A percentile compares a stretch with the other conserved stretches of the same genome.
Conservation (phyloP, 345 rosid genomes). For the Trapa bicornis region DNA sequence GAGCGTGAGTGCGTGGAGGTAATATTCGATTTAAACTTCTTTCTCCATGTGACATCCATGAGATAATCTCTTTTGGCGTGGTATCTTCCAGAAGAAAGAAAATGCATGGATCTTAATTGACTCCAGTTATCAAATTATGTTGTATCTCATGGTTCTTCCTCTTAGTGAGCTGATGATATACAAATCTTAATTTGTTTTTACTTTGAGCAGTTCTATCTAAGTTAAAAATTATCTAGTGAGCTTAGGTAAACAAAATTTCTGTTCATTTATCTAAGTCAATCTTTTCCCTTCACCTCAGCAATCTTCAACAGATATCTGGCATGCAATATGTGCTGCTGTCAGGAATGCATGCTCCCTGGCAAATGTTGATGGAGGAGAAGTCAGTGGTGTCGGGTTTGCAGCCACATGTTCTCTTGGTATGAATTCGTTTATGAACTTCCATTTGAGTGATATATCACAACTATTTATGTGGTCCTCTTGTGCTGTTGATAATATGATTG, state of each 20-base stretch:
- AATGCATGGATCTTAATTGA: too few relatives aligned
- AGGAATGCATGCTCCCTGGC: slow-evolving; percentile 66
- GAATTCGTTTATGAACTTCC: slow-evolving; percentile 11
- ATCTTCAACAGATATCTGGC: slow-evolving; percentile 99
- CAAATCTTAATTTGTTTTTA: neutral
- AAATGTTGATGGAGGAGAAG: slow-evolving; percentile 51
- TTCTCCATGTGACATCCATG: neutral
- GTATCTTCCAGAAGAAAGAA: too few relatives aligned
- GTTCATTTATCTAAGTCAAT: neutral
- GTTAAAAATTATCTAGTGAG: neutral
- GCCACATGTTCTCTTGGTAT: slow-evolving; percentile 96
- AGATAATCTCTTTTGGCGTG: neutral
- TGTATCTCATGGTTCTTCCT: neutral
- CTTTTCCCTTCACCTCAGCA: slow-evolving; percentile 36
- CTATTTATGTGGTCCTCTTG: neutral
- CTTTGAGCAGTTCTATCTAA: neutral
- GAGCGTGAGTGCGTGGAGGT: slow-evolving; percentile 82
- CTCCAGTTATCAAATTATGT: too few relatives aligned
- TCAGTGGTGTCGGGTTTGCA: slow-evolving; percentile 70
- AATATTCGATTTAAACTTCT: neutral
- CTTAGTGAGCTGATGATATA: neutral
- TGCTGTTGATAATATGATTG: neutral
- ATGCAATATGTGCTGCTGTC: slow-evolving; percentile 84
- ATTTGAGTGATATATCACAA: neutral
- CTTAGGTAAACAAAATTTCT: neutral